Evolutionary conservation across 2,329 filamentous ascomycete species (phyloP), one percentile per base, ranked within the genome.

Genomic region (Neobulgaria alba): DNA sequence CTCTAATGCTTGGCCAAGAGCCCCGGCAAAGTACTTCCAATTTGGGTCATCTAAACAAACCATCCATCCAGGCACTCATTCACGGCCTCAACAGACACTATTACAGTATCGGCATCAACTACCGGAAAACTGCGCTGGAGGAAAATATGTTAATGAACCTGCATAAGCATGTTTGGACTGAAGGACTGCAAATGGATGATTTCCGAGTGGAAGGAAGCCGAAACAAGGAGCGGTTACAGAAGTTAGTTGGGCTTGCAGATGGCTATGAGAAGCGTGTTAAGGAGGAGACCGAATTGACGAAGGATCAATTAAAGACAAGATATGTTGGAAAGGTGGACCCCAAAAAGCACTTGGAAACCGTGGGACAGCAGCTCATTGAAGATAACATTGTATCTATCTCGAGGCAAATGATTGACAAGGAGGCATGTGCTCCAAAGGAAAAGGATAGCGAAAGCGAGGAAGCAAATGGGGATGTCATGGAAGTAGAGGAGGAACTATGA

Each of bases 141-240:
- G 93, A 98, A 72, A 96, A 95, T 66, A 98, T 98, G 92, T 67
- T 98, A 57, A 98, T 98, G 93, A 98, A 98, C 63, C 71, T 98
- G 52, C 92, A 98, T 75, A 98, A 98, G 73, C 92, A 96, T 55
- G 89, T 95, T 33, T 98, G 92, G 92, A 98, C 93, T 1, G 92
- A 98, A 64, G 92, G 90, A 4, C 66, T 98, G 51, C 79, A 95
- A 62, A 96, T 98, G 88, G 85, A 90, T 46, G 89, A 96, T 64
- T 98, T 98, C 73, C 77, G 81, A 51, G 69, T 77, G 42, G 90
- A 96, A 61, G 86, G 81, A 41, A 72, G 79, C 50, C 79, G 84
- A 62, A 98, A 95, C 62, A 85, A 89, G 61, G 89, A 94, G 41
- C 77, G 82, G 49, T 74, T 98, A 64, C 76, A 95, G 69, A 80